Percentiles rank a stretch among this genome's conserved stretches.
Evolutionary conservation across 2,329 filamentous ascomycete species (phyloP).

Genomic region (Aureobasidium sp.): DNA sequence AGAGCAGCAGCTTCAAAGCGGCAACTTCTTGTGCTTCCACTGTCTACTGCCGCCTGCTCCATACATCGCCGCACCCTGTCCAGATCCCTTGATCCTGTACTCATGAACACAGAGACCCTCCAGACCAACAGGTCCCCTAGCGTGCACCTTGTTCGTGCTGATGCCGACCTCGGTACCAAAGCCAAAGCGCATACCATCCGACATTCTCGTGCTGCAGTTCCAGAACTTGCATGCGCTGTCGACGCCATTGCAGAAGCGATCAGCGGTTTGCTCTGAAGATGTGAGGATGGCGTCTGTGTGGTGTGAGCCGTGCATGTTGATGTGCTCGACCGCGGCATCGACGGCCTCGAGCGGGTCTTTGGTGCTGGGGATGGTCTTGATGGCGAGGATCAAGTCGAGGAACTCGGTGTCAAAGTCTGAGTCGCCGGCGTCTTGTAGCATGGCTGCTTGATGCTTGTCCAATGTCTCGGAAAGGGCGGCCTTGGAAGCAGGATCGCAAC

Average conservation of each 20-base stretch:
- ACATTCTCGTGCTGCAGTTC: constrained; percentile 92
- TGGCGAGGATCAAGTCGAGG: constrained; percentile 72
- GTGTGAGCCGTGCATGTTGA: constrained; percentile 86
- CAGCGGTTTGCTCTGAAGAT: constrained; percentile 57
- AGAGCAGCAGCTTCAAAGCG: constrained; percentile 19
- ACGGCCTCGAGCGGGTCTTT: constrained; percentile 33
- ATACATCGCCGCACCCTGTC: constrained; percentile 76
- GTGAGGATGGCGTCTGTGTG: constrained; percentile 93
- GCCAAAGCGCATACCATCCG: constrained; percentile 93
- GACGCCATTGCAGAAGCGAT: constrained; percentile 75
- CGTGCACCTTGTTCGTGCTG: constrained; percentile 97
- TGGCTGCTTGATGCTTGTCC: constrained; percentile 31
- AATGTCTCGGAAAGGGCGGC: constrained; percentile 50
- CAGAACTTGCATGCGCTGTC: constrained; percentile 93
- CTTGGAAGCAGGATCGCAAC: constrained; percentile 68
- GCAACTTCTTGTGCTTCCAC: constrained; percentile 51
- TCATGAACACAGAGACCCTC: constrained; percentile 97
- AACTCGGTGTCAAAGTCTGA: constrained; percentile 85
- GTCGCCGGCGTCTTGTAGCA: constrained; percentile 59
- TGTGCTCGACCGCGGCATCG: constrained; percentile 72
- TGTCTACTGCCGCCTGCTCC: constrained; percentile 46
- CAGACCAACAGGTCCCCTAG: constrained; percentile 83
- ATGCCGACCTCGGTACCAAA: constrained; percentile 98
- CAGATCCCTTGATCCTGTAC: constrained; percentile 78
- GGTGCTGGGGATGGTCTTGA: constrained; percentile 61